Evolutionary conservation across 129 eudicot species (phyloP), one percentile per base, ranked within the genome.

Genomic region (Glebionis coronaria): DNA sequence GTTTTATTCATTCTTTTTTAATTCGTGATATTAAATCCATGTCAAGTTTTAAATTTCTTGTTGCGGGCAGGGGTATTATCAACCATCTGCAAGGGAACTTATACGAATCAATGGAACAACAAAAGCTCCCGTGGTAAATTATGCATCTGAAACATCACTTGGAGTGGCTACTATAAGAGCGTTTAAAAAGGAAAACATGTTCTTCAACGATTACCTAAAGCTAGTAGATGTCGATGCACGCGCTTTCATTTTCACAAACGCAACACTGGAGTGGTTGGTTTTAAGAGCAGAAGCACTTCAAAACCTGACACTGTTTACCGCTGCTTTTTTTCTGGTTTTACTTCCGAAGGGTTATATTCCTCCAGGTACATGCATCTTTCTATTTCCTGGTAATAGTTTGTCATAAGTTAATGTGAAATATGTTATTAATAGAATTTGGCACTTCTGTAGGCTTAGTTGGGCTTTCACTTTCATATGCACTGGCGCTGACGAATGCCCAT

Each of bases 81-180:
- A 81, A 79, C 76, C 85, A 25, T 76, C 84, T 12, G 90, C 95
- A n/a, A 75, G 84, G 61, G 87, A 87, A 58, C 82, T 87, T 19
- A 84, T 83, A 65, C 73, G 95, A 69, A 81, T 84, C 69, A 87
- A 79, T 29, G 90, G 95, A 65, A 87, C 80, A 18, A 84, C 95
- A 35, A 87, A 87, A 72, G 95, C 95, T 54, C 95, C 95, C 0
- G 77, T 87, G 44, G 85, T 80, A 81, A 87, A 82, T 63, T 79
- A 84, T 69, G 84, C 88, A 56, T 74, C 88, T 3, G 90, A 87
- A 82, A 87, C 90, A 60, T 73, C 90, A 19, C 87, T 70, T 3
- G 90, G 95, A 28, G 95, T 84, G 54, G 81, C 85, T 28, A 87
- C 85, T 1, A 84, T 87, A 52, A 77, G 95, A 73, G 87, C 90